Percentiles rank a stretch among this genome's conserved stretches.
Evolutionary conservation across 2,329 filamentous ascomycete genomes (phyloP).

Genomic region (Apiospora rasikravindrae): DNA sequence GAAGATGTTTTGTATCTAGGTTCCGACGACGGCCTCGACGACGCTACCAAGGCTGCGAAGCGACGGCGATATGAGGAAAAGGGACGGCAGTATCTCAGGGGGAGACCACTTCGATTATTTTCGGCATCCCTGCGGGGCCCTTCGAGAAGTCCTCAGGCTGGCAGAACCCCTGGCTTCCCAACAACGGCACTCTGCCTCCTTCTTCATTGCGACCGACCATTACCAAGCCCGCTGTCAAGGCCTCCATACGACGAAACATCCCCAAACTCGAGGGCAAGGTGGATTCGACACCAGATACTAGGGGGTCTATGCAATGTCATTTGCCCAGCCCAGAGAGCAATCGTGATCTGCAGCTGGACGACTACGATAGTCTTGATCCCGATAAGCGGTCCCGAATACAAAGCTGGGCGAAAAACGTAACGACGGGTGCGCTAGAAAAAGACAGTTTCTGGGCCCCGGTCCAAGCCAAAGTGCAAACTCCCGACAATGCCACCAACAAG

Average conservation of each 20-base stretch:
- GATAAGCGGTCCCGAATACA: slow-evolving; percentile 33
- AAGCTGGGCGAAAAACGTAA: slow-evolving; percentile 34
- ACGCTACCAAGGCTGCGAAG: slow-evolving; percentile 52
- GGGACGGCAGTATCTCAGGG: slow-evolving; percentile 62
- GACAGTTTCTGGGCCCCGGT: slow-evolving; percentile 39
- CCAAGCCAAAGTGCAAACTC: slow-evolving; percentile 16
- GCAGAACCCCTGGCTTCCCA: slow-evolving; percentile 58
- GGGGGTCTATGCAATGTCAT: slow-evolving; percentile 43
- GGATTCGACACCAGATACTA: slow-evolving; percentile 23
- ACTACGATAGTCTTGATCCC: slow-evolving; percentile 23
- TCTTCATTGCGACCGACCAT: slow-evolving; percentile 18
- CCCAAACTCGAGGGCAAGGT: slow-evolving; percentile 20
- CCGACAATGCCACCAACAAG: slow-evolving; percentile 27
- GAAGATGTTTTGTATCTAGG: slow-evolving; percentile 59
- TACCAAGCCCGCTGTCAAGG: slow-evolving; percentile 23
- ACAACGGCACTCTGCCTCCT: slow-evolving; percentile 17
- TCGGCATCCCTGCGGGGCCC: slow-evolving; percentile 68
- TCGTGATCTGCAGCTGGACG: slow-evolving; percentile 29
- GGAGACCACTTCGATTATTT: slow-evolving; percentile 59
- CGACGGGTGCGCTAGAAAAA: slow-evolving; percentile 27
- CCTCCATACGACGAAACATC: slow-evolving; percentile 21
- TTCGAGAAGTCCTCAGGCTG: slow-evolving; percentile 58
- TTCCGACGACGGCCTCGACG: slow-evolving; percentile 63
- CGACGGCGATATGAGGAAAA: slow-evolving; percentile 63
- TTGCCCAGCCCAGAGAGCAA: slow-evolving; percentile 44